A percentile compares a stretch with the other conserved stretches of the same genome.
Evolutionary conservation across 495 filamentous ascomycete species (phyloP).

Genomic region (Daldinia concentrica): DNA sequence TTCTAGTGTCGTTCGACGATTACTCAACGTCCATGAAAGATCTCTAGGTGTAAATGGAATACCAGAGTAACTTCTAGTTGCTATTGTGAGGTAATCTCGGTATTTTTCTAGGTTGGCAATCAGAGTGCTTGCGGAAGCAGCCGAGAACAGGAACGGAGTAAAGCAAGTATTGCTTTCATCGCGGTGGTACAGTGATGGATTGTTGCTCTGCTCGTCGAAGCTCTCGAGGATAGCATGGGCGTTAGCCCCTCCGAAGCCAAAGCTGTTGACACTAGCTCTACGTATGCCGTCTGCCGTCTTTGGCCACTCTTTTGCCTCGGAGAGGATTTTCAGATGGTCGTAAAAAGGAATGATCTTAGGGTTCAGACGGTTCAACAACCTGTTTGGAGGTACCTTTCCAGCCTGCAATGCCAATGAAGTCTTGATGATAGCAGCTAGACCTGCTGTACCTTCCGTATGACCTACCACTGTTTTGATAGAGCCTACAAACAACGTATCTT

Average conservation of each 20-base stretch:
- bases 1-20: not conserved
- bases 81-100: not conserved
- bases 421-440: constrained; percentile 60
- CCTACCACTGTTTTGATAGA: constrained; percentile 57
- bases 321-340: constrained; percentile 47
- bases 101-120: not conserved
- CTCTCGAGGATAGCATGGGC: constrained; percentile 59
- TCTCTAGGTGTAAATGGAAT: not conserved
- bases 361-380: constrained; percentile 48
- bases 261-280: constrained; percentile 50
- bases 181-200: not conserved
- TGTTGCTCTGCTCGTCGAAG: not conserved
- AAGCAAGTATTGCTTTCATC: not conserved
- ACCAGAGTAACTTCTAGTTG: not conserved
- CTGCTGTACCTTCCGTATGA: constrained; percentile 50
- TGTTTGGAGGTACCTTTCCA: not conserved
- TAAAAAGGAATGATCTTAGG: constrained; percentile 43
- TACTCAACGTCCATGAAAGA: not conserved
- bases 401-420: constrained; percentile 35
- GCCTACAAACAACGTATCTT: constrained; percentile 44
- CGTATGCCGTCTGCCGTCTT: not conserved
- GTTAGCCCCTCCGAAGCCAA: constrained; percentile 63
- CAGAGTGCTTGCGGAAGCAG: constrained; percentile 3
- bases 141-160: constrained; percentile 23
- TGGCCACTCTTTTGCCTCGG: constrained; percentile 45